Evolutionary conservation across 2,329 filamentous ascomycete genomes (phyloP).

Genomic region (Aspergillus neoniger): DNA sequence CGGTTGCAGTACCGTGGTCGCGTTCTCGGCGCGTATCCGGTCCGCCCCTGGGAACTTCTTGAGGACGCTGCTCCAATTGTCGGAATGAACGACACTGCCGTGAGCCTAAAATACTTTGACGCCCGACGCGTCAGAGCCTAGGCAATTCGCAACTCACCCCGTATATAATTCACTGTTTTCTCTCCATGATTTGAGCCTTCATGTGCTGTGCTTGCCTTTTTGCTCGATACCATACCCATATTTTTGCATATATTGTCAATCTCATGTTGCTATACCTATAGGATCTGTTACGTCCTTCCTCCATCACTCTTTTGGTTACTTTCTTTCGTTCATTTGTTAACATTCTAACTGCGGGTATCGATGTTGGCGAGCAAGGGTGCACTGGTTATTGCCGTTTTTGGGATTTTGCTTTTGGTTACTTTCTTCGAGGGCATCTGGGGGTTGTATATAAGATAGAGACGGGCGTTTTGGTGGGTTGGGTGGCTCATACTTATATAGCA

Average conservation of each 20-base stretch:
- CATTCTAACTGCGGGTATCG: neutral
- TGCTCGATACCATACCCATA: conserved; percentile 8
- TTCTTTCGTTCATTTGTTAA: neutral
- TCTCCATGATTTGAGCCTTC: neutral
- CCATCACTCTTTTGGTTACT: neutral
- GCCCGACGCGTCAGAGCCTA: conserved; percentile 36
- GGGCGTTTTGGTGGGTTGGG: conserved; percentile 15
- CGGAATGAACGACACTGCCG: conserved; percentile 48
- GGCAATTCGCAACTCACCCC: neutral
- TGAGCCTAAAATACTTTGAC: conserved; percentile 46
- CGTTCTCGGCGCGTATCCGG: conserved; percentile 36
- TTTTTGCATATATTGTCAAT: conserved; percentile 19
- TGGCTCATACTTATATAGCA: neutral
- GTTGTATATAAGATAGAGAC: conserved; percentile 17
- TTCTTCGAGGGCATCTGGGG: neutral
- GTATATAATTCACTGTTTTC: conserved; percentile 2
- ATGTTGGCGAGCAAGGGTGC: neutral
- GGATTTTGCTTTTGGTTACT: neutral
- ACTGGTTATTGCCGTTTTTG: neutral
- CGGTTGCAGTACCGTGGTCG: conserved; percentile 42
- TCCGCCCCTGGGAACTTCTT: conserved; percentile 48
- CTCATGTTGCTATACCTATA: neutral
- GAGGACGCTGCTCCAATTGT: conserved; percentile 48
- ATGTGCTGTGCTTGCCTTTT: conserved; percentile 1
- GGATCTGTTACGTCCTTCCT: neutral